Evolutionary conservation across 1,139 yeast genomes (phyloP).

Genomic region (Blastobotrys raffinosifermentans): DNA sequence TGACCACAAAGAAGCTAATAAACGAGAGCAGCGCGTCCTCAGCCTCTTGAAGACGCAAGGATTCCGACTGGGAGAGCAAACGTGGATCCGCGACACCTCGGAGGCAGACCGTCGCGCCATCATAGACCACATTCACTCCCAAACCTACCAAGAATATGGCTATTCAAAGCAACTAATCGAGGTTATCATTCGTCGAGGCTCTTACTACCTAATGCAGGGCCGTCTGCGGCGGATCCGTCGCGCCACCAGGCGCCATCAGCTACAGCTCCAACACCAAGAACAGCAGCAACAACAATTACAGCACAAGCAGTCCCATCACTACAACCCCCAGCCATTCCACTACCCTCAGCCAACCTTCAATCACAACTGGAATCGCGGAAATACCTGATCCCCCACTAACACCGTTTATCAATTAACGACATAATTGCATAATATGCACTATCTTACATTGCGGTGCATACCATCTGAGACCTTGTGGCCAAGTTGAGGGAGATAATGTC

Average conservation of each 20-base stretch:
- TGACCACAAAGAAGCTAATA: conserved; percentile 49
- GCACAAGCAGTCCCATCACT: too few relatives aligned
- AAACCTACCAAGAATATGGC: conserved; percentile 45
- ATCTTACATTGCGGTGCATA: too few relatives aligned
- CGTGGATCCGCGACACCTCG: conserved; percentile 77
- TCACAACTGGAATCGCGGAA: too few relatives aligned
- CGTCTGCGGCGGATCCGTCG: conserved; percentile 64
- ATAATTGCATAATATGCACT: too few relatives aligned
- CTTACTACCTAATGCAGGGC: conserved; percentile 77
- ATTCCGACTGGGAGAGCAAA: conserved; percentile 65
- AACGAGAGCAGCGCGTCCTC: conserved; percentile 56
- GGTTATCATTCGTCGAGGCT: conserved; percentile 68
- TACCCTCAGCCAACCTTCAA: too few relatives aligned
- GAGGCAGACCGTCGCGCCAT: conserved; percentile 45
- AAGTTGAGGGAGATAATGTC: too few relatives aligned
- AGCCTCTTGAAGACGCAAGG: conserved; percentile 54
- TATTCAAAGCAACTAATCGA: conserved; percentile 54
- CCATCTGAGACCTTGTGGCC: too few relatives aligned
- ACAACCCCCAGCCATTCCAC: too few relatives aligned
- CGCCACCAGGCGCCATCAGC: conserved; percentile 13
- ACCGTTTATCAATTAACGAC: too few relatives aligned
- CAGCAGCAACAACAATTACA: conserved; percentile 1
- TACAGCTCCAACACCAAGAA: background rate
- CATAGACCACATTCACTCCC: conserved; percentile 43
- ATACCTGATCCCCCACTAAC: too few relatives aligned